These are phyloP conservation scores for Trichomonas vaginalis DNA, from an alignment of 208 protist genomes.

Conservation along the genomic window DNA sequence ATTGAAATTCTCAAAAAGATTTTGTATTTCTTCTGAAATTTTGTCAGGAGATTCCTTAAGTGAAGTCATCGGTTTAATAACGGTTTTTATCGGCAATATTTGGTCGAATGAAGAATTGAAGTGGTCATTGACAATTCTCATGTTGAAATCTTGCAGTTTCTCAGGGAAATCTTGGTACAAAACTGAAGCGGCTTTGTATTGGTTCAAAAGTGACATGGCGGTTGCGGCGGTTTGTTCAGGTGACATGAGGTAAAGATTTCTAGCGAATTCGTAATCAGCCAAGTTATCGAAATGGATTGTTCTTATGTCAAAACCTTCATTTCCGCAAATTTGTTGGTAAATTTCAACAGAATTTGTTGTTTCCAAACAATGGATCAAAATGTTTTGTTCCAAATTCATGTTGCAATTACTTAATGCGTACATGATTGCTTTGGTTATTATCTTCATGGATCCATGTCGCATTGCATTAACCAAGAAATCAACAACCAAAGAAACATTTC, in stretches of 20 bases:
- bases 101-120: background rate
- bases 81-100: background rate
- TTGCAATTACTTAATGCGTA: background rate
- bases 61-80: background rate
- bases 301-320: background rate
- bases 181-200: background rate
- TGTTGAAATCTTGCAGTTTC: background rate
- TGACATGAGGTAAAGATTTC: background rate
- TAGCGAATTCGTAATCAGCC: background rate
- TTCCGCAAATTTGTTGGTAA: background rate
- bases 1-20: background rate
- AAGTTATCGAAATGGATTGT: background rate
- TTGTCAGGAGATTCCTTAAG: background rate
- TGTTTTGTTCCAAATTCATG: background rate
- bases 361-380: background rate
- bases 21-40: background rate
- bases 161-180: background rate
- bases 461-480: background rate
- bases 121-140: background rate
- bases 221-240: background rate
- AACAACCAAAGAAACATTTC: background rate
- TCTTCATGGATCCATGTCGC: background rate
- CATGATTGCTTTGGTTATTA: background rate
- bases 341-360: background rate
- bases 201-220: background rate